phyloP scores from a whole-genome alignment of 352 stramenopile genomes.

The Pythium dissotocum region DNA sequence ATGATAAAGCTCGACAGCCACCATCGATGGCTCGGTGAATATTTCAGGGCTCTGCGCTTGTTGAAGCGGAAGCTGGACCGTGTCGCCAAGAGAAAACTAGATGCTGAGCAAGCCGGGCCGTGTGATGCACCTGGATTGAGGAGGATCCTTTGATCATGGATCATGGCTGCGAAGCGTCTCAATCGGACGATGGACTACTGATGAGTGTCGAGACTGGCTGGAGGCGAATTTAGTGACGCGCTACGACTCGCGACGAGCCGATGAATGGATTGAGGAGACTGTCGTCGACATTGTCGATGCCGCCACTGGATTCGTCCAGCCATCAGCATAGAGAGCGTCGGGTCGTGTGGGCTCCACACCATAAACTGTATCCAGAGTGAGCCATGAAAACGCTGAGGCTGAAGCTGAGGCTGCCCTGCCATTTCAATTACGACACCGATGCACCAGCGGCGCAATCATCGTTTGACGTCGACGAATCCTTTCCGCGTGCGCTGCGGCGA shows the following conservation, averaged over 20 bases:
- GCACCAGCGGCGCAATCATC: background rate
- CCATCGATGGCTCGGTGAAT: too few species aligned
- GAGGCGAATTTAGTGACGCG: background rate
- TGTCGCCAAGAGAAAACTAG: constrained; percentile 1
- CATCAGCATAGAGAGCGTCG: background rate
- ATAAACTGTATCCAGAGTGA: background rate
- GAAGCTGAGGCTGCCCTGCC: background rate
- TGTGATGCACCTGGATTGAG: too few species aligned
- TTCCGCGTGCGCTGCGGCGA: background rate
- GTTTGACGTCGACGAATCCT: background rate
- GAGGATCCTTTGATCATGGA: background rate
- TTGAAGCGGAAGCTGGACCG: background rate
- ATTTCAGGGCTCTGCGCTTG: background rate
- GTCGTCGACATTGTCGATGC: background rate
- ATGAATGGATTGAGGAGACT: background rate
- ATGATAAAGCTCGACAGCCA: too few species aligned
- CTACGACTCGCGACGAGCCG: background rate
- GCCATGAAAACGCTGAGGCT: background rate
- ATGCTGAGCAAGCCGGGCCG: background rate
- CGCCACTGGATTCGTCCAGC: background rate
- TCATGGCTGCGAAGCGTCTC: background rate
- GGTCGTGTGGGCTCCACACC: background rate
- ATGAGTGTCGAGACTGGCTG: background rate
- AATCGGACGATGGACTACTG: background rate
- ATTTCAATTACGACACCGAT: background rate